Conservation (phyloP, 1,284 basidiomycete genomes). For the Pseudozyma tsukubaensis region DNA sequence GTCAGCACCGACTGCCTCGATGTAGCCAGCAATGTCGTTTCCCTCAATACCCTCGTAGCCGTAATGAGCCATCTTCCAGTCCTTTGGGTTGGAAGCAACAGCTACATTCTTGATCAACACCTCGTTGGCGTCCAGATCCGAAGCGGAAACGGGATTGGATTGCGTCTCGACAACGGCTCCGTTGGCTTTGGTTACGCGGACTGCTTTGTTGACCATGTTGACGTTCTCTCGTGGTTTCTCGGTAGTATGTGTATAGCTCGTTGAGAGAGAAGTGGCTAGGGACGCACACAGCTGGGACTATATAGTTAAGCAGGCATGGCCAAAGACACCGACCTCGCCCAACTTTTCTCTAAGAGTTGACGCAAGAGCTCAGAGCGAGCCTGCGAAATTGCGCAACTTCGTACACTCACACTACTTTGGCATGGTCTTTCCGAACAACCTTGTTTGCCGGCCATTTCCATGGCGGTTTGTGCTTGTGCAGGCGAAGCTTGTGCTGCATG, state of each 20-base stretch:
- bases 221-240: too few relatives aligned
- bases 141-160: slow-evolving; percentile 13
- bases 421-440: too few relatives aligned
- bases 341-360: too few relatives aligned
- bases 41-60: slow-evolving; percentile 56
- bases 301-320: too few relatives aligned
- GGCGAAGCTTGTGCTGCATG: too few relatives aligned
- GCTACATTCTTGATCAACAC: slow-evolving; percentile 68
- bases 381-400: too few relatives aligned
- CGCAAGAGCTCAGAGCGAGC: too few relatives aligned
- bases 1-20: slow-evolving; percentile 28
- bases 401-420: too few relatives aligned
- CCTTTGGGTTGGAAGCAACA: slow-evolving; percentile 68
- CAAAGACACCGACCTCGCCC: too few relatives aligned
- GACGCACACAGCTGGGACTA: too few relatives aligned
- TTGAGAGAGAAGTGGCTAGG: not conserved
- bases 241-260: not conserved
- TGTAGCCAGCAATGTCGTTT: slow-evolving; percentile 65
- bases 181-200: slow-evolving; percentile 31
- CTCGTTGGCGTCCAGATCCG: slow-evolving; percentile 48
- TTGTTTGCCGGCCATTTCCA: too few relatives aligned
- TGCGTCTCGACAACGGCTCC: slow-evolving; percentile 35
- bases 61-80: slow-evolving; percentile 61
- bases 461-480: too few relatives aligned
- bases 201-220: slow-evolving; percentile 35